Conservation (phyloP, 352 stramenopile species). For the Phytophthora cajani region DNA sequence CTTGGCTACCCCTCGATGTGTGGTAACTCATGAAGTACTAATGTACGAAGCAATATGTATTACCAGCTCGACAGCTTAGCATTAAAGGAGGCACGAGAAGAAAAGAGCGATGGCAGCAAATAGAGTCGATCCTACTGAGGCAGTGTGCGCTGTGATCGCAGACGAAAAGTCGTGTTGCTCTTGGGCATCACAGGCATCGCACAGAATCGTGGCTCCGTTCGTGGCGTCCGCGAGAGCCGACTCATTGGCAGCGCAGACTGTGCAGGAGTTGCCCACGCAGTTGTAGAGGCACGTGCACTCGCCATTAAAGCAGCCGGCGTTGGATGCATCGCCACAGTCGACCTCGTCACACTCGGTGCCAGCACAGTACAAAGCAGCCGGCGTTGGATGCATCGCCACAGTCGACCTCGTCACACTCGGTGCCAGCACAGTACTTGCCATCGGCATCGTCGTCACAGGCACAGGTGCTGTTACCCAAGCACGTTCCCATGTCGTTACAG, state of each 20-base stretch:
- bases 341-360: constrained; percentile 59
- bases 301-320: constrained; percentile 63
- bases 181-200: constrained; percentile 40
- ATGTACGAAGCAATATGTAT: too few species aligned
- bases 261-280: constrained; percentile 54
- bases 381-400: constrained; percentile 58
- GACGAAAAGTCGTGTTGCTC: constrained; percentile 21
- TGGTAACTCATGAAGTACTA: too few species aligned
- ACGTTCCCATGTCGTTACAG: constrained; percentile 62
- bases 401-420: constrained; percentile 54
- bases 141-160: neutral
- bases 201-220: constrained; percentile 49
- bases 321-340: constrained; percentile 50
- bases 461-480: constrained; percentile 68
- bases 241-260: constrained; percentile 50
- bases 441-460: constrained; percentile 51
- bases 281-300: constrained; percentile 64
- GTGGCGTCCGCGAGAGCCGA: constrained; percentile 34
- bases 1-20: too few species aligned
- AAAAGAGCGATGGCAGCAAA: constrained; percentile 15
- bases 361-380: constrained; percentile 63
- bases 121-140: constrained; percentile 3
- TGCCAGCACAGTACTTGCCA: constrained; percentile 63
- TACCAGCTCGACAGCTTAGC: neutral
- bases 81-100: constrained; percentile 20